Evolutionary conservation across 2,329 filamentous ascomycete genomes (phyloP), one percentile per base, ranked within the genome.

Genomic region (Xylariaceae sp.): DNA sequence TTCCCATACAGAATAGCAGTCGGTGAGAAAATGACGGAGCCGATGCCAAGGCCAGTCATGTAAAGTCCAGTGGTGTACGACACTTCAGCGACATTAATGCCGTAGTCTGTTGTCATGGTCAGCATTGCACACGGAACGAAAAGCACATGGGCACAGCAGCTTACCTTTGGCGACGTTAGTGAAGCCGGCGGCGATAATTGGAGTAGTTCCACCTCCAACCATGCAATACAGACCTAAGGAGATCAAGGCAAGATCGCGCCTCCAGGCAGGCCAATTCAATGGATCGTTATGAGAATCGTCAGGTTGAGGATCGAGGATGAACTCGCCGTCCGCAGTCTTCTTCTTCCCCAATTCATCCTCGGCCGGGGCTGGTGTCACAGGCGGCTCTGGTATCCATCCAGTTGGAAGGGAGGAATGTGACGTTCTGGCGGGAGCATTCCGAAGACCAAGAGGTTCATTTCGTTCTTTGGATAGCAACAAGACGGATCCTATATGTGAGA

Each of bases 1-100:
- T 97, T 97, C 2, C 92, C 93, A 48, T 72, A 96, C 0, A 96
- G 64, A 50, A 97, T 96, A 22, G 92, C 92, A 0, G 91, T 96
- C 0, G 92, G 93, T 0, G 88, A 93, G 58, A 86, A 84, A 42
- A 97, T 62, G 6, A 96, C 83, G 16, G 83, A 89, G 2, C 92
- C 92, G 1, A 96, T 58, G 2, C 91, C 92, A 32, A 97, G 71
- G 0, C 93, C 93, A 79, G 95, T 76, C 91, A 97, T 96, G 69
- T 89, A 96, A 6, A 55, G 21, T 16, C 53, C 53, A 5, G 53
- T 55, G 6, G 92, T 97, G 46, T 95, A 74, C 2, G 92, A 85
- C 4, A 96, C 89, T 41, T 78, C 68, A 22, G 88, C 79, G 14
- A 86, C 80, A 0, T 79, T 74, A 19, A 95, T 79, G 48, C 76